Percentiles rank a stretch among this genome's conserved stretches.
Conservation (phyloP, 192 early-diverging fungal genomes). For the Backusella parvicylindrica region DNA sequence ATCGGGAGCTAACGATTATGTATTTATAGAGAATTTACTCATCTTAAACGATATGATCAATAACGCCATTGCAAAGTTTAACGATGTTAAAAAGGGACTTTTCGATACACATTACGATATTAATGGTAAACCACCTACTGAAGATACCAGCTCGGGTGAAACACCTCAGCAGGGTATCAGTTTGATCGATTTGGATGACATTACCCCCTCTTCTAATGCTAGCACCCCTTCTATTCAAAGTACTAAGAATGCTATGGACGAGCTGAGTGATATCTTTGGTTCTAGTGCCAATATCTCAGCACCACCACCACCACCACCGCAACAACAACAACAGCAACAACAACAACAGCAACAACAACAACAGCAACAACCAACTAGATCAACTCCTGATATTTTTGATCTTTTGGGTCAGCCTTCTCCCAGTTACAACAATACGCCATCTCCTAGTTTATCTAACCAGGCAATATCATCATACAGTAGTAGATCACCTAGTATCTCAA, state of each 20-base stretch:
- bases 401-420: background rate
- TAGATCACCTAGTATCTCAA: background rate
- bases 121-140: background rate
- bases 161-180: slow-evolving; percentile 24
- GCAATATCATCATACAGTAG: background rate
- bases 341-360: background rate
- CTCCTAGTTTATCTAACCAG: background rate
- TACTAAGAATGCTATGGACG: slow-evolving; percentile 8
- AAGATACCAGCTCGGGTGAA: background rate
- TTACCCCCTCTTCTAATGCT: slow-evolving; percentile 5
- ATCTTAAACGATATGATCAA: slow-evolving; percentile 73
- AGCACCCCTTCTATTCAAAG: background rate
- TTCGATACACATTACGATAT: slow-evolving; percentile 35
- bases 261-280: slow-evolving; percentile 18
- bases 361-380: background rate
- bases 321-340: no score
- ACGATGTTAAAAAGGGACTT: slow-evolving; percentile 46
- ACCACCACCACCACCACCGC: background rate
- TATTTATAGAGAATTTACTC: background rate
- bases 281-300: background rate
- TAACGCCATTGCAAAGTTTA: slow-evolving; percentile 67
- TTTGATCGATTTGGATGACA: slow-evolving; percentile 43
- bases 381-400: background rate
- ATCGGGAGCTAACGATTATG: background rate
- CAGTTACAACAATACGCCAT: background rate